phyloP scores from a whole-genome alignment of 352 stramenopile species.

The Pythium rhizo-oryzae region DNA sequence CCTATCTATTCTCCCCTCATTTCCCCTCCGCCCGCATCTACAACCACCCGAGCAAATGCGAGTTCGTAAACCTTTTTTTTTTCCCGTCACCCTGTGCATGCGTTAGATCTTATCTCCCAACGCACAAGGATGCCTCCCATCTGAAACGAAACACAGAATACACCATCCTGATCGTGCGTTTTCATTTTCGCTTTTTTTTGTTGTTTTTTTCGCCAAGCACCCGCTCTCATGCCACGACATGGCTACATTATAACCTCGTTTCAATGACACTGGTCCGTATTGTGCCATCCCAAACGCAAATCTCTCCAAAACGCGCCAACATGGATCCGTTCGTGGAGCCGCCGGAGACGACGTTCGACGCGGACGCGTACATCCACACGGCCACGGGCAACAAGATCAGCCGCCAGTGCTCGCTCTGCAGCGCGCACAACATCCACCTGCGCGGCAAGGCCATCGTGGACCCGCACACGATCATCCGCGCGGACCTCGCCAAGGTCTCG shows the following conservation, averaged over 20 bases:
- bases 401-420: conserved; percentile 41
- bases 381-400: conserved; percentile 48
- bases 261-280: conserved; percentile 4
- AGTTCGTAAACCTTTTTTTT: too few relatives aligned
- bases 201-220: too few relatives aligned
- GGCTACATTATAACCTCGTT: conserved; percentile 2
- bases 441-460: conserved; percentile 84
- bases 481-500: conserved; percentile 82
- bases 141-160: too few relatives aligned
- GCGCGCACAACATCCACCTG: conserved; percentile 55
- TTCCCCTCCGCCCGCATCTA: too few relatives aligned
- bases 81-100: too few relatives aligned
- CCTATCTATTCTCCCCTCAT: conserved; percentile 4
- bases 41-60: too few relatives aligned
- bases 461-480: conserved; percentile 68
- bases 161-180: too few relatives aligned
- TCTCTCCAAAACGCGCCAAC: too few relatives aligned
- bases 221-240: not conserved
- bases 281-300: too few relatives aligned
- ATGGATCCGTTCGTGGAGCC: conserved; percentile 43
- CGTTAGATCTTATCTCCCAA: too few relatives aligned
- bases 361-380: conserved; percentile 43
- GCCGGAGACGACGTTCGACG: conserved; percentile 31
- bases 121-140: too few relatives aligned
- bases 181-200: too few relatives aligned